Evolutionary conservation across 352 stramenopile genomes (phyloP).

Genomic region (Pythium aquatile): DNA sequence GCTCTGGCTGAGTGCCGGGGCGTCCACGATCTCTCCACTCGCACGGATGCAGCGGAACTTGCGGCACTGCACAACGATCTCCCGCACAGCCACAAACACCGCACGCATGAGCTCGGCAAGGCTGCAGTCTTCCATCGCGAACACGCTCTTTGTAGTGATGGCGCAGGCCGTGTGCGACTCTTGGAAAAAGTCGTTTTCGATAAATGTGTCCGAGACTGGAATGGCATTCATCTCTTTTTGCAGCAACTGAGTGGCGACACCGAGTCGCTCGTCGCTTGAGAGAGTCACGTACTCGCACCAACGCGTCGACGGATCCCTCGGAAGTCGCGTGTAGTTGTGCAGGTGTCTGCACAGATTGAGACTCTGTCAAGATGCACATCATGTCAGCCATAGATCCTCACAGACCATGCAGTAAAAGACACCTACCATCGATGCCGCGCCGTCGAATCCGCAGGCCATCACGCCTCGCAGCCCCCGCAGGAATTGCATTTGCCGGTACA

Average conservation of each 20-base stretch:
- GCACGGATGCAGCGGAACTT: constrained; percentile 29
- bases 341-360: constrained; percentile 24
- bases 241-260: constrained; percentile 15
- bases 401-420: background rate
- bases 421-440: background rate
- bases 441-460: background rate
- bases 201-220: constrained; percentile 2
- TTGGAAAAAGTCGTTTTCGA: constrained; percentile 6
- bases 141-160: constrained; percentile 39
- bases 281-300: constrained; percentile 14
- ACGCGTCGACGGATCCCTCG: constrained; percentile 3
- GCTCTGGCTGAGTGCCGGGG: background rate
- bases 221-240: constrained; percentile 14
- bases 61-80: constrained; percentile 30
- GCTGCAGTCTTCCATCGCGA: constrained; percentile 33
- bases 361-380: background rate
- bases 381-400: background rate
- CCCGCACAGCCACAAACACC: constrained; percentile 29
- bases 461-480: constrained; percentile 8
- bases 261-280: constrained; percentile 5
- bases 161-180: constrained; percentile 8
- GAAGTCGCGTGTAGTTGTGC: constrained; percentile 26
- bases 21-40: constrained; percentile 19
- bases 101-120: constrained; percentile 25
- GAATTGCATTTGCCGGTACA: constrained; percentile 16